Conservation (phyloP, 495 filamentous ascomycete species). For the Elaphomyces granulatus region DNA sequence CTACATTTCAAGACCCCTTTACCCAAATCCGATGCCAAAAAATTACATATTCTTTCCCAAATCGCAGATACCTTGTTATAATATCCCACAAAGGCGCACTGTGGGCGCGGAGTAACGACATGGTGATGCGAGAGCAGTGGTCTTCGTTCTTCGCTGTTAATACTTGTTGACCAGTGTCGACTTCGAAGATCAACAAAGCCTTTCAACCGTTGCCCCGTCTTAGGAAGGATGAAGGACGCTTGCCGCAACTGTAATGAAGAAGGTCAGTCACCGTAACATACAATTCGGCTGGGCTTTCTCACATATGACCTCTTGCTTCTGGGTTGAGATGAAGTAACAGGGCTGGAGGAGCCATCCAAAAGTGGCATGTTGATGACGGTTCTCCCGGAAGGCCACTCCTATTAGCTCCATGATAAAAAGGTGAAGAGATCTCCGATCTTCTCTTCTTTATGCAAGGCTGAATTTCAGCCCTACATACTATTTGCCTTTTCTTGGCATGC, state of each 20-base stretch:
- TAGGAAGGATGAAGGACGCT: slow-evolving; percentile 38
- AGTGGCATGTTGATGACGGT: too few relatives aligned
- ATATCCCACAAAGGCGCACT: background rate
- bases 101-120: background rate
- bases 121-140: slow-evolving; percentile 17
- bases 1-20: slow-evolving; percentile 83
- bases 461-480: too few relatives aligned
- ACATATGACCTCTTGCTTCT: too few relatives aligned
- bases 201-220: slow-evolving; percentile 37
- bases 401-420: too few relatives aligned
- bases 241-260: slow-evolving; percentile 37
- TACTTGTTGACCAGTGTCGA: slow-evolving; percentile 6
- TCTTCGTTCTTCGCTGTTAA: slow-evolving; percentile 22
- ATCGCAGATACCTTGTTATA: background rate
- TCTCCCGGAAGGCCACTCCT: too few relatives aligned
- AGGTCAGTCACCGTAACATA: too few relatives aligned
- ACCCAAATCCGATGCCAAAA: slow-evolving; percentile 42
- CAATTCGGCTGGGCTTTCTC: too few relatives aligned
- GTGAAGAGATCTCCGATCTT: too few relatives aligned
- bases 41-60: slow-evolving; percentile 17
- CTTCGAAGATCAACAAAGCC: slow-evolving; percentile 34
- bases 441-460: too few relatives aligned
- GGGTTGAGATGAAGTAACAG: too few relatives aligned
- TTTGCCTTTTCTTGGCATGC: too few relatives aligned
- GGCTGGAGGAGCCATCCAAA: too few relatives aligned